Conservation (phyloP, 768 basidiomycete genomes). For the Mrakia frigida region DNA sequence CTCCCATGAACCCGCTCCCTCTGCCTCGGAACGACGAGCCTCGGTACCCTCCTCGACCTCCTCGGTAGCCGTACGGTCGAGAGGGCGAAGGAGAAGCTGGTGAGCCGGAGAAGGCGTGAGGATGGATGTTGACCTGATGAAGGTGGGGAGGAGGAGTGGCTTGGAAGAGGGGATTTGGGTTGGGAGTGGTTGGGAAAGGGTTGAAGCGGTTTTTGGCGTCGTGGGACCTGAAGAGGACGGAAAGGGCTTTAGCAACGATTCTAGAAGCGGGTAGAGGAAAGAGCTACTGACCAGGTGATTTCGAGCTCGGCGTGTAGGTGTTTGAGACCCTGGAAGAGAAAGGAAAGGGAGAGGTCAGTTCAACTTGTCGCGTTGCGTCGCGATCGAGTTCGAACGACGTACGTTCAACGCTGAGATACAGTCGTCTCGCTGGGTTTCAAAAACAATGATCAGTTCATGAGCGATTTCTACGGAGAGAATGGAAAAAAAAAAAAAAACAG, state of each 20-base stretch:
- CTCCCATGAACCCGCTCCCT: neutral
- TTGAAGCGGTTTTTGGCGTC: neutral
- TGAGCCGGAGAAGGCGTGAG: neutral
- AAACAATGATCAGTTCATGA: neutral
- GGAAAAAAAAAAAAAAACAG: neutral
- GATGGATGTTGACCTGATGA: neutral
- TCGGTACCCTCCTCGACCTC: constrained; percentile 10
- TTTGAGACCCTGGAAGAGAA: neutral
- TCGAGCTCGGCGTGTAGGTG: neutral
- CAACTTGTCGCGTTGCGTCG: neutral
- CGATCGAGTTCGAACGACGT: neutral
- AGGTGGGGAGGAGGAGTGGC: neutral
- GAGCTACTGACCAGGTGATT: neutral
- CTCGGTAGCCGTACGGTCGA: neutral
- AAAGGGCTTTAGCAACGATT: neutral
- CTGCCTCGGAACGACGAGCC: neutral
- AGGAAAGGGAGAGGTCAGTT: neutral
- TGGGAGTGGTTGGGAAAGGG: neutral
- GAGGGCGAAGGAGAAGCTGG: neutral
- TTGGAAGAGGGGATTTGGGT: neutral
- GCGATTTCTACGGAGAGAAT: neutral
- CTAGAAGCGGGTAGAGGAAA: neutral
- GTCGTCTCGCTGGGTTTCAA: neutral
- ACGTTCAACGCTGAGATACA: constrained; percentile 4
- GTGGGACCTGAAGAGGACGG: neutral